Percentiles rank a stretch among this genome's conserved stretches.
phyloP scores from a whole-genome alignment of 2,329 filamentous ascomycete species.

The Aspergillus oerlinghausenensis region DNA sequence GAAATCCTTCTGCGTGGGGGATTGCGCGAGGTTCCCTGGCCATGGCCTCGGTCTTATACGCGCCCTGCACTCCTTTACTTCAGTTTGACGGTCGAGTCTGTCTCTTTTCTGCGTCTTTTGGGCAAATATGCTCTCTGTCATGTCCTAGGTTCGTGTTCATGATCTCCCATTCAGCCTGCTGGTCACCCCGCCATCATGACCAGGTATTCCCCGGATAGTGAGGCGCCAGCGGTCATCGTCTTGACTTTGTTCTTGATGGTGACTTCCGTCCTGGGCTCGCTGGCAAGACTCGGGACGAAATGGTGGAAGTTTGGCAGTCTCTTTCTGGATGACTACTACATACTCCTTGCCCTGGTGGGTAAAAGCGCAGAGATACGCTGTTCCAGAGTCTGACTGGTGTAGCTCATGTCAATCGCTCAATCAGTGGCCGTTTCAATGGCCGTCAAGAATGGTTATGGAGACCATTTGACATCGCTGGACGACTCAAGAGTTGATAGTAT shows the following conservation, averaged over 20 bases:
- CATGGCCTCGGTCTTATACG: background rate
- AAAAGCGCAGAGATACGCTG: background rate
- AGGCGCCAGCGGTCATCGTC: constrained; percentile 20
- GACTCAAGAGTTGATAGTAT: constrained; percentile 5
- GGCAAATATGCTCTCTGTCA: background rate
- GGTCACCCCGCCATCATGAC: background rate
- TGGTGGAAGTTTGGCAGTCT: constrained; percentile 20
- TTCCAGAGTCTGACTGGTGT: background rate
- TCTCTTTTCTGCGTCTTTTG: background rate
- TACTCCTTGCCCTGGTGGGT: constrained; percentile 18
- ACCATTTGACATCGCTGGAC: constrained; percentile 11
- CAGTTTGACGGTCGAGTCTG: background rate
- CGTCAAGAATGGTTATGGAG: constrained; percentile 18
- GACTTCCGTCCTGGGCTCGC: constrained; percentile 19
- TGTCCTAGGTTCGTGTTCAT: background rate
- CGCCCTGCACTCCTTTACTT: background rate
- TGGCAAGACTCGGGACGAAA: constrained; percentile 22
- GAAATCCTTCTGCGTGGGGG: background rate
- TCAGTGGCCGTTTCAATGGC: constrained; percentile 21
- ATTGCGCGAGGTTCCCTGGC: too few relatives aligned
- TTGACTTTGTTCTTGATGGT: constrained; percentile 25
- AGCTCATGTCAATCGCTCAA: constrained; percentile 11
- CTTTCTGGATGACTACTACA: constrained; percentile 19
- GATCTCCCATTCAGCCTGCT: background rate
- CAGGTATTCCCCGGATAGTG: background rate